Conservation (phyloP, 768 basidiomycete genomes). For the Podaxis sp. region DNA sequence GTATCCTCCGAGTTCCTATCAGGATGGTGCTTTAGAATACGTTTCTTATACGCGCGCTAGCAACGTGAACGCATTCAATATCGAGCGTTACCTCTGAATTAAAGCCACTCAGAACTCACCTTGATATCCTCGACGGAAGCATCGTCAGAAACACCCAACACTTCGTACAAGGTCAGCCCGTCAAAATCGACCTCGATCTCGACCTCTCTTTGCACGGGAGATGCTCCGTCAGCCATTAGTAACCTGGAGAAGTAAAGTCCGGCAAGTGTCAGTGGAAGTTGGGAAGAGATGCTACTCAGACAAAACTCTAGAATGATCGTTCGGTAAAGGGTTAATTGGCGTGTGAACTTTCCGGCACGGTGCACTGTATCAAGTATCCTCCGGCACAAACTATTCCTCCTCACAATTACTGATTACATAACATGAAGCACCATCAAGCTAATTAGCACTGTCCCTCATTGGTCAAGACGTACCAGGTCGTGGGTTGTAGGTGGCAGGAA, state of each 20-base stretch:
- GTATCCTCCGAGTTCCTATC: slow-evolving; percentile 70
- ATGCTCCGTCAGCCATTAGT: neutral
- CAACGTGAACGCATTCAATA: neutral
- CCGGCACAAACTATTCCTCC: too few species aligned
- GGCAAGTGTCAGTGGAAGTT: neutral
- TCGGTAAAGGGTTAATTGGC: neutral
- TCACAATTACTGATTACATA: too few species aligned
- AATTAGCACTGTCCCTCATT: too few species aligned
- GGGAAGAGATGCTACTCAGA: neutral
- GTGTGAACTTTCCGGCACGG: neutral
- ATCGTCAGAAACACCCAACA: slow-evolving; percentile 18
- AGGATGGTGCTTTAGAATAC: slow-evolving; percentile 64
- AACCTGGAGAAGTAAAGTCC: too few species aligned
- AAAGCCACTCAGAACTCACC: slow-evolving; percentile 5
- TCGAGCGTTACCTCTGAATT: neutral
- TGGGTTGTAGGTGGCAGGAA: too few species aligned
- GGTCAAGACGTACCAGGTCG: too few species aligned
- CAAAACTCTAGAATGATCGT: neutral
- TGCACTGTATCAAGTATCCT: too few species aligned
- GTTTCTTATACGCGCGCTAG: slow-evolving; percentile 62
- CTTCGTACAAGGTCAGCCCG: slow-evolving; percentile 22
- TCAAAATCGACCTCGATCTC: slow-evolving; percentile 5
- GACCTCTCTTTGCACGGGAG: neutral
- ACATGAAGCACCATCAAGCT: too few species aligned
- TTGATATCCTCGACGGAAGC: slow-evolving; percentile 21